A percentile compares a stretch with the other conserved stretches of the same genome.
Conservation (phyloP, 768 basidiomycete genomes). For the Calocybe gangraenosa region DNA sequence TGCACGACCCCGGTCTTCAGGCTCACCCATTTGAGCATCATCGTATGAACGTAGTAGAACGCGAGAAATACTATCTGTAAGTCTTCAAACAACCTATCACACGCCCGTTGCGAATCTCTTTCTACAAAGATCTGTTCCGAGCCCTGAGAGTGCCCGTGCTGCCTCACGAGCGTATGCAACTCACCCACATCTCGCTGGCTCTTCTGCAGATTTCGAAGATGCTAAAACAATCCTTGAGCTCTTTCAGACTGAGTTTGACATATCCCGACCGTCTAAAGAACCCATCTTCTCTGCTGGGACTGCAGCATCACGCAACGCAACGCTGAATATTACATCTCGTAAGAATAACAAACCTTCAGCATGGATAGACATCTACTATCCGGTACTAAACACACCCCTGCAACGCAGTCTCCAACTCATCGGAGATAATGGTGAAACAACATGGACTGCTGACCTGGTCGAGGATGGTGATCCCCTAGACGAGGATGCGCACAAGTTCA, state of each 20-base stretch:
- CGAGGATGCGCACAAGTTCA: slow-evolving; percentile 63
- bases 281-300: slow-evolving; percentile 75
- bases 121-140: slow-evolving; percentile 47
- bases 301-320: slow-evolving; percentile 60
- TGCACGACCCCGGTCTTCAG: not conserved
- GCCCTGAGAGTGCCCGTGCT: slow-evolving; percentile 49
- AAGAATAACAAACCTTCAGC: slow-evolving; percentile 49
- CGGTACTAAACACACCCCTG: slow-evolving; percentile 76
- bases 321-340: slow-evolving; percentile 45
- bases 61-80: slow-evolving; percentile 20
- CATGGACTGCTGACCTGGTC: slow-evolving; percentile 70
- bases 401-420: slow-evolving; percentile 67
- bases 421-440: slow-evolving; percentile 43
- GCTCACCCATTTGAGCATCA: slow-evolving; percentile 1
- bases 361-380: slow-evolving; percentile 89
- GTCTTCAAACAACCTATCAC: slow-evolving; percentile 2
- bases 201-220: slow-evolving; percentile 53
- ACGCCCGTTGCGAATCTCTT: not conserved
- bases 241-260: slow-evolving; percentile 63
- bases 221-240: slow-evolving; percentile 64
- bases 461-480: slow-evolving; percentile 73
- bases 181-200: slow-evolving; percentile 72
- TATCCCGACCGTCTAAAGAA: slow-evolving; percentile 33
- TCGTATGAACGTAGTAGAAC: slow-evolving; percentile 11
- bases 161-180: slow-evolving; percentile 57